Evolutionary conservation across 2,329 filamentous ascomycete species (phyloP).

Genomic region (Chlorencoelia australis): DNA sequence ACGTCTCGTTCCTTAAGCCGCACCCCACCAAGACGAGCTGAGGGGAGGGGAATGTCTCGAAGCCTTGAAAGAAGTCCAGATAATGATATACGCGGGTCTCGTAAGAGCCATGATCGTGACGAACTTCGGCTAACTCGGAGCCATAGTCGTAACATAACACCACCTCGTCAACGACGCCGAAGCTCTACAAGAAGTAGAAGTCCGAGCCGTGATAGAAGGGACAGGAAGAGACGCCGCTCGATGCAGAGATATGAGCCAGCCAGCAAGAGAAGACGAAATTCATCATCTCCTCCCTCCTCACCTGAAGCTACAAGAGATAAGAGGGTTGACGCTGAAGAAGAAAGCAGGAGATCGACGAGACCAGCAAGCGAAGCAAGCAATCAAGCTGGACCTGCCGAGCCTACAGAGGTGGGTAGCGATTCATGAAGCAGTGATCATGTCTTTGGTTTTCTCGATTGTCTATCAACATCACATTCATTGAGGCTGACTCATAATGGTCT

Average conservation of each 20-base stretch:
- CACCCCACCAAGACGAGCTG: constrained; percentile 16
- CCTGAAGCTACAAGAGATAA: constrained; percentile 38
- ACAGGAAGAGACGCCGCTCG: constrained; percentile 26
- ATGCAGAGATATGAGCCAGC: constrained; percentile 27
- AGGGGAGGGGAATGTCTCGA: constrained; percentile 12
- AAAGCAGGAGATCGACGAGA: constrained; percentile 26
- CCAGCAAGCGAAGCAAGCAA: constrained; percentile 16
- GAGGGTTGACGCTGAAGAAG: constrained; percentile 47
- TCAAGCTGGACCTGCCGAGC: constrained; percentile 18
- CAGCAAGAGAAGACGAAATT: constrained; percentile 37
- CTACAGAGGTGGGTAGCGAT: constrained; percentile 35
- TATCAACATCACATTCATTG: constrained; percentile 10
- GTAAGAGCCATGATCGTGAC: constrained; percentile 21
- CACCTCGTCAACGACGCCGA: constrained; percentile 21
- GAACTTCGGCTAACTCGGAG: constrained; percentile 28
- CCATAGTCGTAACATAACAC: constrained; percentile 27
- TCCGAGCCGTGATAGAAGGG: constrained; percentile 20
- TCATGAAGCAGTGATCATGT: constrained; percentile 20
- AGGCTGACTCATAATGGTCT: constrained; percentile 28
- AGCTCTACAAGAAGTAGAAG: constrained; percentile 16
- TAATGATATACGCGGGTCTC: constrained; percentile 13
- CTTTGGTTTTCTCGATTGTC: constrained; percentile 9
- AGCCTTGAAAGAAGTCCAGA: constrained; percentile 18
- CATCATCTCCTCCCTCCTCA: constrained; percentile 38
- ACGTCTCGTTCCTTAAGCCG: constrained; percentile 21